phyloP scores from a whole-genome alignment of 2,329 filamentous ascomycete species.

The Gnomoniopsis smithogilvyi region DNA sequence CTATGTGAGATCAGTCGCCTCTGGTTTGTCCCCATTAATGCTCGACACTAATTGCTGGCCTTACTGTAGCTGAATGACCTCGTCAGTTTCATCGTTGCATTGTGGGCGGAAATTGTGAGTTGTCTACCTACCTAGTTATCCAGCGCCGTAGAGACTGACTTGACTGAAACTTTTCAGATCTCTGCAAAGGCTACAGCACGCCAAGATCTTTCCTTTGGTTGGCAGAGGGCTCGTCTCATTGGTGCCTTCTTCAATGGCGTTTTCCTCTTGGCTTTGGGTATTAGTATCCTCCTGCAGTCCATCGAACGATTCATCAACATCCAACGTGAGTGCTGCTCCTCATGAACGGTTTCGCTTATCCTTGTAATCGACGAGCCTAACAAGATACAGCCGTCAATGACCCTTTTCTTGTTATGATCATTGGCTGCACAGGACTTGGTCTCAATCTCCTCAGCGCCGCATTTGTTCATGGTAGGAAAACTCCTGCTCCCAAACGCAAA shows the following conservation, averaged over 20 bases:
- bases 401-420: conserved; percentile 63
- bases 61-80: conserved; percentile 62
- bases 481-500: too few species aligned
- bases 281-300: conserved; percentile 71
- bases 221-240: conserved; percentile 69
- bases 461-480: conserved; percentile 58
- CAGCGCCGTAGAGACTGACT: not conserved
- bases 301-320: conserved; percentile 66
- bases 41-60: not conserved
- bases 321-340: conserved; percentile 37
- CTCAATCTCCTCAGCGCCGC: conserved; percentile 65
- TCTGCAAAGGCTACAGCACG: conserved; percentile 55
- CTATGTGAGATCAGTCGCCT: conserved; percentile 50
- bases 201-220: conserved; percentile 66
- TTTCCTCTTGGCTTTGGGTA: conserved; percentile 67
- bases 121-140: not conserved
- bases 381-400: conserved; percentile 53
- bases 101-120: conserved; percentile 60
- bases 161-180: conserved; percentile 38
- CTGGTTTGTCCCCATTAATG: not conserved
- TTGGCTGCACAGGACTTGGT: conserved; percentile 64
- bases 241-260: conserved; percentile 80
- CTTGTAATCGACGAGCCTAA: conserved; percentile 3
- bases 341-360: too few species aligned
- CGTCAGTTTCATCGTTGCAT: conserved; percentile 64